phyloP scores from a whole-genome alignment of 805 yeast genomes.

The Osmozyma mogii region DNA sequence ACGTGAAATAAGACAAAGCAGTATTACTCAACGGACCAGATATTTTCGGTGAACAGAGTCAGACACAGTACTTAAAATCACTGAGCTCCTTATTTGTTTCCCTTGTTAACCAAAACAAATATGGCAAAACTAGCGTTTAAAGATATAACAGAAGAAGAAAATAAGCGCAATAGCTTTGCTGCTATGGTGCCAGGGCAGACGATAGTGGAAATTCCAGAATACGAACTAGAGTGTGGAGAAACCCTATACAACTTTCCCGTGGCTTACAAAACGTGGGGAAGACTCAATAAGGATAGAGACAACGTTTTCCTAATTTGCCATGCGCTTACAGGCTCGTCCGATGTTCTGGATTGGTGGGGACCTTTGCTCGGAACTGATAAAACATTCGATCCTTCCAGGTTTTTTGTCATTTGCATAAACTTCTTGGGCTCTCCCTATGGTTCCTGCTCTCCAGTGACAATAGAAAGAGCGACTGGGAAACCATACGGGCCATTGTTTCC shows the following conservation, averaged over 20 bases:
- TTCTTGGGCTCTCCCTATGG: constrained; percentile 98
- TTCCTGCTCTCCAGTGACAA: constrained; percentile 81
- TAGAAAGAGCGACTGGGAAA: constrained; percentile 67
- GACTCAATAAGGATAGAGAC: constrained; percentile 55
- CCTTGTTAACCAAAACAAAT: too few relatives aligned
- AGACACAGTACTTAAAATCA: too few relatives aligned
- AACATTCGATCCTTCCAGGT: constrained; percentile 87
- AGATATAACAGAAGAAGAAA: constrained; percentile 39
- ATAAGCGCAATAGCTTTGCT: constrained; percentile 55
- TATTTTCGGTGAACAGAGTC: too few relatives aligned
- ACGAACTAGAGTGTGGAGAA: constrained; percentile 78
- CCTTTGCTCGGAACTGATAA: constrained; percentile 78
- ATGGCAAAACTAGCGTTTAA: too few relatives aligned
- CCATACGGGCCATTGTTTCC: constrained; percentile 95
- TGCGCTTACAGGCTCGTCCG: constrained; percentile 93
- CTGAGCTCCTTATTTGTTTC: too few relatives aligned
- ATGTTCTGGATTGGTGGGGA: constrained; percentile 99
- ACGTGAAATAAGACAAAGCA: too few relatives aligned
- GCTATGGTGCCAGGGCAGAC: constrained; percentile 69
- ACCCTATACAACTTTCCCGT: constrained; percentile 67
- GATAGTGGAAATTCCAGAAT: constrained; percentile 68
- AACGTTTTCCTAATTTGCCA: constrained; percentile 91
- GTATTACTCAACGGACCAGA: too few relatives aligned
- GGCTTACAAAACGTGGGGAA: constrained; percentile 96
- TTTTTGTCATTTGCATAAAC: constrained; percentile 80